Base-by-base conservation (phyloP, 805 yeast species). In the Pichia cephalocereana region DNA sequence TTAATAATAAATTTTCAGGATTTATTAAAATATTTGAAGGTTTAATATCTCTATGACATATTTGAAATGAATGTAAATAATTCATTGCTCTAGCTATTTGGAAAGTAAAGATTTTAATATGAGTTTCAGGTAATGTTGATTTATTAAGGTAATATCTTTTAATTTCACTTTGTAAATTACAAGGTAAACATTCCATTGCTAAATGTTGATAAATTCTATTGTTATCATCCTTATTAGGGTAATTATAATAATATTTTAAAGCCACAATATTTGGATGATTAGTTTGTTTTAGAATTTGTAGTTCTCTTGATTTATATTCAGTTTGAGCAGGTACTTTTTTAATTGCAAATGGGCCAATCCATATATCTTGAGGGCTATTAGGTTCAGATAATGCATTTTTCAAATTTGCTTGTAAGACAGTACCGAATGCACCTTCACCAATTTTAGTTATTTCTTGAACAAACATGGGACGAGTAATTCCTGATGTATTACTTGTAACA, bases 171-270 rank as follows among this genome's bases (percentile, higher is more conserved):
- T 85, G 93, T 53, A 86, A 71, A 48, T 86, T 86, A 40, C 82
- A 82, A n/a, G 93, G 93, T 48, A 86, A 70, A 56, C 90, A 83
- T 65, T 86, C 95, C 95, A 86, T 86, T 31, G 87, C 93, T 57
- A 86, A 69, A 69, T 85, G 86, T 61, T 83, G 91, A 62, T 83
- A 86, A 28, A 85, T 62, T 57, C 80, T 78, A 53, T 77, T 76
- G 43, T 55, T 55, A 61, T 84, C 91, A 46, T 69, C 68, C 9
- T 78, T 72, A 52, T 82, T 76, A 40, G 77, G 74, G 60, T 82
- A 82, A 54, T 84, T 85, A 66, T 82, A 86, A 62, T 79, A 86
- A 61, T 72, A 85, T 55, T 80, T 77, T 57, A 86, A 70, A 38
- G 75, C 70, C 37, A 86, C 86, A 44, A 86, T 80, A 61, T 86